Evolutionary conservation across 2,329 filamentous ascomycete genomes (phyloP), one percentile per base, ranked within the genome.

Genomic region (Sordariomycetes sp.): DNA sequence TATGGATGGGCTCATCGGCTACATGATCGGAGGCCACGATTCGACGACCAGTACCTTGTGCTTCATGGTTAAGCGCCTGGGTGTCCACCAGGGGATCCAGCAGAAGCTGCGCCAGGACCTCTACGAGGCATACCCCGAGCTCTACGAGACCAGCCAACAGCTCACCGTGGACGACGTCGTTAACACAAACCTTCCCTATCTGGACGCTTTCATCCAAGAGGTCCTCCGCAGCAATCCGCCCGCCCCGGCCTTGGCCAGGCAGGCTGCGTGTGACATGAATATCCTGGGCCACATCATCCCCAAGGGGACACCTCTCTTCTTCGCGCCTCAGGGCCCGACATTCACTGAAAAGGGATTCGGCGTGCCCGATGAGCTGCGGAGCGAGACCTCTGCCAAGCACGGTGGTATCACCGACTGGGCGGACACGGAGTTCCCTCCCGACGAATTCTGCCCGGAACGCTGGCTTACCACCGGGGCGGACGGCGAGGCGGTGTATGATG

Each of bases 131-230:
- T 61, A 66, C 7, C 34, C 61, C 20, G 50, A 55, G 0, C 70
- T 70, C 0, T 14, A 56, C 0, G 46, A 53, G 0, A 64, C 64
- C 3, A 53, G 57, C 3, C 67, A 71, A 4, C 60, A 58, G 24
- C 72, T 71, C 3, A 66, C 64, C 0, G 63, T 65, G 28, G 48
- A 61, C 1, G 72, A 74, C 60, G 66, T 74, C 16, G 61, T 62
- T 0, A 53, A 53, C 2, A 57, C 62, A 1, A 62, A 65, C 3
- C 59, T 72, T 1, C 69, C 69, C 1, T 74, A 71, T 60, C 63
- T 74, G 12, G 72, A 74, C 22, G 71, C 71, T 10, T 65, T 69
- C 7, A 62, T 74, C 35, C 69, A 72, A 59, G 72, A 76, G 60
- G 64, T 67, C 0, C 60, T 74, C 2, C 68, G 74, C 1, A 64